Base-by-base conservation (phyloP, 768 basidiomycete genomes). In the Calocera viscosa region DNA sequence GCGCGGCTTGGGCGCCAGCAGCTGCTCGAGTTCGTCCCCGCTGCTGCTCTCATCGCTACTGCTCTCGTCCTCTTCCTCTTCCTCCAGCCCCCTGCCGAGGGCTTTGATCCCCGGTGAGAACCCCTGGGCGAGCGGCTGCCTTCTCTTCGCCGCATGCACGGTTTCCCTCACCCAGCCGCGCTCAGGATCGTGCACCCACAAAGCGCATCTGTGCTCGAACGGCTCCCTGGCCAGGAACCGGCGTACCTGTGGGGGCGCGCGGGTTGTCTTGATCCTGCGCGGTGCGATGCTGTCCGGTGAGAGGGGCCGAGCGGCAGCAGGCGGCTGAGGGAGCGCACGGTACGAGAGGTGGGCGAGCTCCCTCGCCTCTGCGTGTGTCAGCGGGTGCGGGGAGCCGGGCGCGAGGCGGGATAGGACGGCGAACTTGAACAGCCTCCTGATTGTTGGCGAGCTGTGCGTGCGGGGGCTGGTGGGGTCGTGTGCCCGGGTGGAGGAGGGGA, bases 381-480 rank as follows among this genome's bases (percentile, higher is more conserved):
- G 26, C 5, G 53, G 24, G 43, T 19, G 53, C 26, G 53, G 53
- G 2, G 53, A 26, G 14, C 14, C 11, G 14, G 53, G 30, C 26
- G 53, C 14, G 8, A 47, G 43, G 24, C 43, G 43, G 16, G 43
- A 5, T 3, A 47, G 43, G 43, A 47, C 43, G 43, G 19, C 3
- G 19, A 47, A 47, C 24, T 47, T 47, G 43, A 8, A 19, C 43
- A 47, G 43, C 5, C 43, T 7, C 19, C 43, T 17, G 24, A 47
- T 3, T 30, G 64, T 33, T 7, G 64, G 40, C 19, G 64, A 65
- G 64, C 24, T 34, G 72, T 70, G 14, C 68, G 71, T 12, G 72
- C 63, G 5, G 73, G 72, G 10, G 66, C 49, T 1, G 72, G 74
- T 24, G 74, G 72, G 17, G 73, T 73, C 19, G 67, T 47, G 14